These are phyloP conservation scores for Astraeus odoratus DNA, from an alignment of 768 basidiomycete genomes.

Conservation along the genomic window DNA sequence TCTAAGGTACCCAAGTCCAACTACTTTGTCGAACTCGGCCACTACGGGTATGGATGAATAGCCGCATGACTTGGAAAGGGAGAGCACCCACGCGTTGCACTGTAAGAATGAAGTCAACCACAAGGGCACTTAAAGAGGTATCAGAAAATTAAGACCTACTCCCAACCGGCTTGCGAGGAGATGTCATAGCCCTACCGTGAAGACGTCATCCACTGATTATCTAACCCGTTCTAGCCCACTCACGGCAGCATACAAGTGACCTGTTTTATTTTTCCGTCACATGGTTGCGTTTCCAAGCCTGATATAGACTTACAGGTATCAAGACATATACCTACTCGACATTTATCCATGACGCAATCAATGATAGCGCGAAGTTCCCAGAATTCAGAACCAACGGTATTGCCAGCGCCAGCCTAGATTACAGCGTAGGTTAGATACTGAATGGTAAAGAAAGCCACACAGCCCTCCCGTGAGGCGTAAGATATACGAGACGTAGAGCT, in stretches of 20 bases:
- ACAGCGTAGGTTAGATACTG: background rate
- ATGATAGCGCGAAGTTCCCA: constrained; percentile 66
- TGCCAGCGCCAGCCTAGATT: constrained; percentile 67
- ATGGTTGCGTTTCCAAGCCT: background rate
- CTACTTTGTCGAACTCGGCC: constrained; percentile 53
- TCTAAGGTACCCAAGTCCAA: constrained; percentile 67
- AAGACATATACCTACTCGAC: constrained; percentile 72
- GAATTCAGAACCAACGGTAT: constrained; percentile 70
- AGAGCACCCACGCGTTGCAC: constrained; percentile 19
- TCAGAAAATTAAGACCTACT: constrained; percentile 37
- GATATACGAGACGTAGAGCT: too few relatives aligned
- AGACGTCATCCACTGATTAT: background rate
- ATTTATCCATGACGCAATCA: constrained; percentile 60
- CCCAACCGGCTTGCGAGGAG: constrained; percentile 62
- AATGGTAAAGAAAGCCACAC: background rate
- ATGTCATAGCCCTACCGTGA: constrained; percentile 68
- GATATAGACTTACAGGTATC: constrained; percentile 60
- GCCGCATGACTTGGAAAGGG: too few relatives aligned
- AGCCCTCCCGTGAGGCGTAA: too few relatives aligned
- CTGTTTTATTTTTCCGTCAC: constrained; percentile 25
- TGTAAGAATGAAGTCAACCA: constrained; percentile 5
- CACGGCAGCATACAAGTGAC: constrained; percentile 75
- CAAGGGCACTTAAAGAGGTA: too few relatives aligned
- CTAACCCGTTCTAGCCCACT: constrained; percentile 44
- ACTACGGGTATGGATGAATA: constrained; percentile 31